Evolutionary conservation across 2,329 filamentous ascomycete genomes (phyloP), one percentile per base, ranked within the genome.

Genomic region (Aspergillus amoenus): DNA sequence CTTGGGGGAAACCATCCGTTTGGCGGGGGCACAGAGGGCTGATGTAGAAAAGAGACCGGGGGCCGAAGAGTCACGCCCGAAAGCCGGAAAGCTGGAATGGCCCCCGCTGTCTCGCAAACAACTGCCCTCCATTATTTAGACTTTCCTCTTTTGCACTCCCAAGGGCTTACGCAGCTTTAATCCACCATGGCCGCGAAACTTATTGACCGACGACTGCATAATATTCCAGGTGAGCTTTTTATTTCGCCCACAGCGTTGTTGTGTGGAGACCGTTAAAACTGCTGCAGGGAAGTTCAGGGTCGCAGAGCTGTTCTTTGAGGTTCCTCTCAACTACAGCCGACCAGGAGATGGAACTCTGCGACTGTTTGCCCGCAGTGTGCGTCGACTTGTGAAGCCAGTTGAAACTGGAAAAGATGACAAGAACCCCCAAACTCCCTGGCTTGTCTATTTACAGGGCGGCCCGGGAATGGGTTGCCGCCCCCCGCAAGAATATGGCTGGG

Each of bases 251-350:
- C 11, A 32, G 15, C 15, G 15, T n/a, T 54, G 21, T 22, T 34
- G 27, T 46, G n/a, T 50, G 17, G 37, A 21, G 34, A 7, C 9
- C 18, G 44, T 55, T 59, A 37, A 62, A 53, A 46, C n/a, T 45
- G 17, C 46, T 12, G 27, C 17, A 91, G 91, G 91, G 48, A 88
- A 87, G 69, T 80, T 95, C 45, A 81, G 84, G 59, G 83, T 95
- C 59, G 89, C 89, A 2, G 92, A 96, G 72, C 82, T 93, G 67
- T 89, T 91, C 79, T 96, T 96, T 74, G 83, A 91, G 64, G 92
- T 96, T 11, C 92, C 93, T 3, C 82, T 90, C 60, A 89, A 96
- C 77, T 89, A 96, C 73, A 76, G 77, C 60, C 82, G 86, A 54
- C 85, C 86, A 1, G 70, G 78, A 3, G 78, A 80, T 30, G 84